phyloP scores from a whole-genome alignment of 768 basidiomycete species.

The Lentinula lateritia region DNA sequence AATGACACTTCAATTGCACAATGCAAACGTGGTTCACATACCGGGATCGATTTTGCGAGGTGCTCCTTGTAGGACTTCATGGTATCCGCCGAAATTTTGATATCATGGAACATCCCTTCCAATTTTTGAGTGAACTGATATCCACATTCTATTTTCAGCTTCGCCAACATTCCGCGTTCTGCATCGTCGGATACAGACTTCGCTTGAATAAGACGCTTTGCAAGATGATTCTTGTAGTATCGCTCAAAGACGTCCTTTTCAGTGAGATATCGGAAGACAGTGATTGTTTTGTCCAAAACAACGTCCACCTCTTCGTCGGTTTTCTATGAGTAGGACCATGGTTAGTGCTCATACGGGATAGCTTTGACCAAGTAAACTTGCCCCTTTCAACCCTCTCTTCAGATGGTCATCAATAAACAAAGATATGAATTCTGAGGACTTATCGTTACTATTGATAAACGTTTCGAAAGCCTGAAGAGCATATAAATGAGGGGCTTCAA shows the following conservation, averaged over 20 bases:
- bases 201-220: slow-evolving; percentile 80
- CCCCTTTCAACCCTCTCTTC: slow-evolving; percentile 90
- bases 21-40: slow-evolving; percentile 28
- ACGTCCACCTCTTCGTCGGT: slow-evolving; percentile 85
- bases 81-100: slow-evolving; percentile 74
- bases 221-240: slow-evolving; percentile 95
- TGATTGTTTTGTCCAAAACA: slow-evolving; percentile 93
- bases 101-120: slow-evolving; percentile 11
- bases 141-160: slow-evolving; percentile 10
- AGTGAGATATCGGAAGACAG: slow-evolving; percentile 86
- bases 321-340: slow-evolving; percentile 55
- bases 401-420: slow-evolving; percentile 96
- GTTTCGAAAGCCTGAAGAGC: slow-evolving; percentile 76
- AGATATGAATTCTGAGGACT: slow-evolving; percentile 91
- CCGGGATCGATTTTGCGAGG: slow-evolving; percentile 48
- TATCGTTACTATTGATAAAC: slow-evolving; percentile 85
- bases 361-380: slow-evolving; percentile 32
- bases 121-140: slow-evolving; percentile 86
- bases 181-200: slow-evolving; percentile 96
- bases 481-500: neutral
- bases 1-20: neutral
- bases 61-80: slow-evolving; percentile 67
- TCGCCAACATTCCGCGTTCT: slow-evolving; percentile 34
- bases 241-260: slow-evolving; percentile 98
- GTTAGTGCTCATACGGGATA: slow-evolving; percentile 1